phyloP scores from a whole-genome alignment of 2,329 filamentous ascomycete species.

The Blastomyces gilchristii region DNA sequence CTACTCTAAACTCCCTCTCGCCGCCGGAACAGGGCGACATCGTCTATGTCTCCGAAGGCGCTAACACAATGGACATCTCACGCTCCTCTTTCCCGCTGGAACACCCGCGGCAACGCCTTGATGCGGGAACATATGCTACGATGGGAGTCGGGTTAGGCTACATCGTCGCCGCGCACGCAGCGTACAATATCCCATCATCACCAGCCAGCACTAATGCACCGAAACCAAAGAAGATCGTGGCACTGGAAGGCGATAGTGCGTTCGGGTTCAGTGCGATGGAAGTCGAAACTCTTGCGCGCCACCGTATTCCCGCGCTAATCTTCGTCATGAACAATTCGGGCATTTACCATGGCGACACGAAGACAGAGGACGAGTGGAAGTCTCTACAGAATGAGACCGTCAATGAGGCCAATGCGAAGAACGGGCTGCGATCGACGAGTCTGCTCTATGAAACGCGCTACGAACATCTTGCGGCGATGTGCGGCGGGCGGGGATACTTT shows the following conservation, averaged over 20 bases:
- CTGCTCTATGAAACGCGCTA: conserved; percentile 47
- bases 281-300: conserved; percentile 47
- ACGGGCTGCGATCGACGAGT: conserved; percentile 40
- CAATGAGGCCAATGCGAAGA: conserved; percentile 18
- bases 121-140: conserved; percentile 49
- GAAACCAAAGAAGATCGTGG: conserved; percentile 44
- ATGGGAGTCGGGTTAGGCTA: conserved; percentile 52
- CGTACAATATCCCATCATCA: conserved; percentile 43
- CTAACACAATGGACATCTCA: conserved; percentile 53
- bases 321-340: conserved; percentile 49
- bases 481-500: conserved; percentile 44
- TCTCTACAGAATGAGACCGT: conserved; percentile 35
- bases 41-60: conserved; percentile 49
- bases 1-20: conserved; percentile 38
- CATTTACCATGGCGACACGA: conserved; percentile 39
- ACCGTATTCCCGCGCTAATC: conserved; percentile 45
- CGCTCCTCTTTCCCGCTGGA: conserved; percentile 45
- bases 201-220: conserved; percentile 18
- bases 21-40: conserved; percentile 39
- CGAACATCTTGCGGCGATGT: conserved; percentile 46
- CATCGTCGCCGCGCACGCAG: conserved; percentile 46
- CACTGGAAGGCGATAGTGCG: conserved; percentile 47
- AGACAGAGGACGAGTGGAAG: conserved; percentile 36
- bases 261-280: conserved; percentile 48
- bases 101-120: conserved; percentile 45